phyloP scores from a whole-genome alignment of 164 flowering plant species.

The Buxus sempervirens region DNA sequence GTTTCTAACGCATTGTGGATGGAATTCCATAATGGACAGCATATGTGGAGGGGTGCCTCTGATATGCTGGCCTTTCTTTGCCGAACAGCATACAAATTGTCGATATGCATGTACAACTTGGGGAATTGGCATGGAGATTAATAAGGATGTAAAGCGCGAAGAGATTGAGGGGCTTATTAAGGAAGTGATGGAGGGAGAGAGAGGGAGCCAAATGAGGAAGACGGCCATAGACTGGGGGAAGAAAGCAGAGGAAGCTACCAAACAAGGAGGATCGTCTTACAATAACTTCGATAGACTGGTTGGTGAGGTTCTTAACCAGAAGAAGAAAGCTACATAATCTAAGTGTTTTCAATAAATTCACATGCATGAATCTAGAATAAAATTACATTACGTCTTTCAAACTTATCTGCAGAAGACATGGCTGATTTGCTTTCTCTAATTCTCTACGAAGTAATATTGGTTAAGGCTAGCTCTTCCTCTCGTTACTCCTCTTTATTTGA shows the following conservation, averaged over 20 bases:
- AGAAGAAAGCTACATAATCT: no score
- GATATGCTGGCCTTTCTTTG: slow-evolving; percentile 19
- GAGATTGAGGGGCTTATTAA: no score
- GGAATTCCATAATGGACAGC: slow-evolving; percentile 13
- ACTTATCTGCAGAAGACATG: no score
- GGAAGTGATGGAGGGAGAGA: slow-evolving; percentile 8
- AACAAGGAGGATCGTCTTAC: slow-evolving; percentile 13
- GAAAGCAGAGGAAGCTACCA: slow-evolving; percentile 16
- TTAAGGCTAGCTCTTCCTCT: no score
- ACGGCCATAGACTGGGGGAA: slow-evolving; percentile 23
- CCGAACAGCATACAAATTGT: no score
- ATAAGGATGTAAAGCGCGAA: slow-evolving; percentile 6
- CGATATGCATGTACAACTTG: slow-evolving; percentile 8
- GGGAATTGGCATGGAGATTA: slow-evolving; percentile 12
- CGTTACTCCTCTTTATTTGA: no score
- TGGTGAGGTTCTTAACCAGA: slow-evolving; percentile 9
- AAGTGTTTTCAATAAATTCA: no score
- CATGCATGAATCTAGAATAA: no score
- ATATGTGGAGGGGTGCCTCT: slow-evolving; percentile 14
- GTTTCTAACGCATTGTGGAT: slow-evolving; percentile 13
- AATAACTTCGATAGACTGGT: slow-evolving; percentile 13
- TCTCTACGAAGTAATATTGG: no score
- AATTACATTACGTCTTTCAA: no score
- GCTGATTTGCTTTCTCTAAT: no score
- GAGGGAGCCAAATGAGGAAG: no score